Base-by-base conservation (phyloP, 352 stramenopile genomes). In the Globisporangium barbulae region DNA sequence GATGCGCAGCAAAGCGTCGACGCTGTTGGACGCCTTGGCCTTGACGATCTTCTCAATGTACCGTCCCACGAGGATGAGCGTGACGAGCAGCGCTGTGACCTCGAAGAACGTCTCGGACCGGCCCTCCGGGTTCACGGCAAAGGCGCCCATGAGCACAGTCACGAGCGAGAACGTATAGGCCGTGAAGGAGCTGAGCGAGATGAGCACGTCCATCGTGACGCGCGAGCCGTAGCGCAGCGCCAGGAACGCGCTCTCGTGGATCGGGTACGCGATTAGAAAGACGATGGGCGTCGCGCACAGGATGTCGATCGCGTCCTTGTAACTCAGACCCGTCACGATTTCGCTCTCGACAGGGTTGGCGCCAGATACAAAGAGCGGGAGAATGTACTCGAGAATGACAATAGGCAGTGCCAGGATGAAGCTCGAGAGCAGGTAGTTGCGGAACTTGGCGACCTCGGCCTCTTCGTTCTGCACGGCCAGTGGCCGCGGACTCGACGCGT, bases 31-130 rank as follows among this genome's bases (percentile, higher is more conserved):
- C 15, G 85, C 83, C 53, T 74, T 79, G 7, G 79, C 71, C 64
- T 91, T 91, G 22, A 86, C 83, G 22, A 79, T 75, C 45, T 83
- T 85, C 65, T 93, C 83, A 35, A 93, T 86, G 68, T 89, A 91
- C 8, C 83, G 76, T 0, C 81, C 85, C n/a, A 93, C 64, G 17
- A 93, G 59, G 35, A 93, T 88, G 19, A 93, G 72, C 53, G 83
- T 81, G 41, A 91, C 66, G 13, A 93, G 71, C 56, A 93, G 53
- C 31, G 80, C 78, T 1, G 76, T 89, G 37, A 90, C 76, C 42
- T 91, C 79, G 45, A 93, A 93, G 49, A 93, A 93, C 12, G 83
- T 90, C 37, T 89, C 81, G 0, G 70, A 58, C 44, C 74, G 66
- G 17, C 42, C 42, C 4, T 76, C 68, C 31, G 59, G 64, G 17